phyloP scores from a whole-genome alignment of 225 moss, liverwort and hornwort species.

The Pleurozium schreberi region DNA sequence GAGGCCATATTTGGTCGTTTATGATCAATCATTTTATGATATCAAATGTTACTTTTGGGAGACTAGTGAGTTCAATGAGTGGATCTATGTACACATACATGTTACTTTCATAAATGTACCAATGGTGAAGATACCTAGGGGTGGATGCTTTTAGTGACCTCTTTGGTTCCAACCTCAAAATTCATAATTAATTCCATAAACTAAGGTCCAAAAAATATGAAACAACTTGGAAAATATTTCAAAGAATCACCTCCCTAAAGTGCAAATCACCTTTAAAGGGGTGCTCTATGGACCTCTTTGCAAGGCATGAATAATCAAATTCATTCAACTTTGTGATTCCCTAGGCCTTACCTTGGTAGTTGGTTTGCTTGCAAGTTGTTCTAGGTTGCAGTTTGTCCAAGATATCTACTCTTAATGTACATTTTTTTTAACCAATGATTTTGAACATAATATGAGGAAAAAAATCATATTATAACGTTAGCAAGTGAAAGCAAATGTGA shows the following conservation, averaged over 20 bases:
- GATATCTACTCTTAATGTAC: rapidly evolving
- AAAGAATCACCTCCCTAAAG: not conserved
- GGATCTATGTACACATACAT: rapidly evolving
- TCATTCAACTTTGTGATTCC: not conserved
- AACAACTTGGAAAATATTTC: not conserved
- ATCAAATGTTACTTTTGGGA: too few relatives aligned
- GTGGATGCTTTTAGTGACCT: too few relatives aligned
- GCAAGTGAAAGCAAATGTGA: not conserved
- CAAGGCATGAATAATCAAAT: not conserved
- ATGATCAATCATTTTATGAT: too few relatives aligned
- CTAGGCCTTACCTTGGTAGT: rapidly evolving
- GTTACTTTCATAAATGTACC: not conserved
- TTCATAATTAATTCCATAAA: not conserved
- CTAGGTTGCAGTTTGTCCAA: rapidly evolving
- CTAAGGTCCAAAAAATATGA: not conserved
- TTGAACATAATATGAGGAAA: rapidly evolving
- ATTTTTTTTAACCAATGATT: not conserved
- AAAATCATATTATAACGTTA: not conserved
- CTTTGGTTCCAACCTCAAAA: not conserved
- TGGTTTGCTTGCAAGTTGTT: not conserved
- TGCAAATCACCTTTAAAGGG: not conserved
- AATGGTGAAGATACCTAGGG: rapidly evolving
- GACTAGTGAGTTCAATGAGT: not conserved
- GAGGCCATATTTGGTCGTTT: too few relatives aligned
- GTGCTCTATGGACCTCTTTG: not conserved